Base-by-base conservation (phyloP, 2,329 filamentous ascomycete species). In the Fusarium cyanostomum region DNA sequence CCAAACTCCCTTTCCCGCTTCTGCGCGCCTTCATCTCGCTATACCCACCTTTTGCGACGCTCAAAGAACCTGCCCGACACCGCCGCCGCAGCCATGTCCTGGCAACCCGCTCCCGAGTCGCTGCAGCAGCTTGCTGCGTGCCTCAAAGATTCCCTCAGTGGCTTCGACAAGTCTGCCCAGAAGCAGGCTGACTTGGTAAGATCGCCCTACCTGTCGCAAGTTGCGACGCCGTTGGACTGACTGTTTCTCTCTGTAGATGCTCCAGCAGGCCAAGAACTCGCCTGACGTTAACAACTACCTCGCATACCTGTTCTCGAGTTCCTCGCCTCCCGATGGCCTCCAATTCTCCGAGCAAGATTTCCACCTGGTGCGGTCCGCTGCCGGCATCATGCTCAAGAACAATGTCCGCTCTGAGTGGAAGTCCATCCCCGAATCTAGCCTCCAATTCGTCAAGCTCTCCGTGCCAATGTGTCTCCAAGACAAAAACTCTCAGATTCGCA, bases 221-320 rank as follows among this genome's bases (percentile, higher is more conserved):
- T 42, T 56, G 63, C 59, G 50, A 46, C 42, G 46, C 42, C 41
- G 45, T 11, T 30, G 18, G 57, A 46, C 69, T 73, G 62, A 73
- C 67, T 57, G 41, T 46, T 45, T 45, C 50, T 49, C 44, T 55
- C 44, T 60, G 49, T 71, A 98, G 95, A 96, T 98, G 92, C 91
- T 99, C 71, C 84, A 87, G 67, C 91, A 96, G 80, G 95, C 94
- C 60, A 96, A 92, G 75, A 81, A 84, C 49, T 95, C 92, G 10
- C 94, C 94, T 44, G 94, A 98, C 76, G 92, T 97, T 82, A 94
- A 96, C 82, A 98, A 98, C 80, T 99, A 99, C 78, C 88, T 99
- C 39, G 91, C 92, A 69, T 97, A 91, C 78, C 86, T 99, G 62
- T 92, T 96, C 78, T 92, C 91, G 59, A 92, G 86, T 70, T 76